A percentile compares a stretch with the other conserved stretches of the same genome.
Evolutionary conservation across 164 flowering plant genomes (phyloP).

Genomic region (Vitis rotundifolia): DNA sequence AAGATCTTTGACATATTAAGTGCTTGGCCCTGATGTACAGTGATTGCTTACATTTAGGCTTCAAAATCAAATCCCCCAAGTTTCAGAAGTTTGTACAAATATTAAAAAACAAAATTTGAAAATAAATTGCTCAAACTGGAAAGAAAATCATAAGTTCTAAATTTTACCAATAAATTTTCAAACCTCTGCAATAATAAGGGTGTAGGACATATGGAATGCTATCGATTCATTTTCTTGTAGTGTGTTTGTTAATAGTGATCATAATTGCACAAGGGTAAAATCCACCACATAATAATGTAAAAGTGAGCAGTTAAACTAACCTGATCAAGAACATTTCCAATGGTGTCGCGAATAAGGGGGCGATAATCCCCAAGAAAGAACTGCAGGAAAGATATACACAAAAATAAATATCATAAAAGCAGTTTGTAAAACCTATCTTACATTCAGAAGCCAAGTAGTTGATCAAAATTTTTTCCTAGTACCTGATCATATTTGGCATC

Average conservation of each 20-base stretch:
- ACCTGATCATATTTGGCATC: conserved; percentile 99
- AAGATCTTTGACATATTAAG: background rate
- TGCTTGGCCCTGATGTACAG: too few relatives aligned
- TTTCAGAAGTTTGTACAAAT: background rate
- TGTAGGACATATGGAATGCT: background rate
- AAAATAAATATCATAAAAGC: conserved; percentile 2
- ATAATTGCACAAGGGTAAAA: background rate
- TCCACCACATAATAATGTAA: background rate
- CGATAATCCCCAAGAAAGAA: conserved; percentile 98
- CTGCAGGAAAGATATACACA: conserved; percentile 38
- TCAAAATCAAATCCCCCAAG: too few relatives aligned
- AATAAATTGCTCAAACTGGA: conserved; percentile 9
- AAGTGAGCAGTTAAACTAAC: conserved; percentile 32
- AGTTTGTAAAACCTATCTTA: background rate
- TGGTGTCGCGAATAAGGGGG: conserved; percentile 77
- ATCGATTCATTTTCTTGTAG: background rate
- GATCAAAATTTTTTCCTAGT: background rate
- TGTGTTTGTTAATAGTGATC: background rate
- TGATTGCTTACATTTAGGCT: too few relatives aligned
- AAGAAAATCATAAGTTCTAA: background rate
- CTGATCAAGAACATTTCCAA: conserved; percentile 92
- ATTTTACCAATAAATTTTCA: background rate
- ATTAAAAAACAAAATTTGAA: background rate
- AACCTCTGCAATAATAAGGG: background rate
- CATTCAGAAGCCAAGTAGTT: background rate